Evolutionary conservation across 1,284 basidiomycete genomes (phyloP).

Genomic region (Moniliophthora roreri): DNA sequence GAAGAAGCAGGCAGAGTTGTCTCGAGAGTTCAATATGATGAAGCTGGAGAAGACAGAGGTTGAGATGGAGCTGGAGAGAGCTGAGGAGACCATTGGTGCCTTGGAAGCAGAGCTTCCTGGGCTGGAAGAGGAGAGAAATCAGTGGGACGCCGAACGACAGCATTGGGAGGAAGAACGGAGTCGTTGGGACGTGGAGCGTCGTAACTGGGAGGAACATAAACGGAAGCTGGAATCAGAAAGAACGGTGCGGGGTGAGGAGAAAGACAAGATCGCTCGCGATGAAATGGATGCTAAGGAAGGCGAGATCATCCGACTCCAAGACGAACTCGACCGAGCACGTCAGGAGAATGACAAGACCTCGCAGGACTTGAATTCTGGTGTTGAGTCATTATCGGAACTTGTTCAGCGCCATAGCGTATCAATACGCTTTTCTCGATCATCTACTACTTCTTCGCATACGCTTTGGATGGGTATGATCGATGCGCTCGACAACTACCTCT

Average conservation of each 20-base stretch:
- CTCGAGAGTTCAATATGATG: slow-evolving; percentile 58
- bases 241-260: slow-evolving; percentile 33
- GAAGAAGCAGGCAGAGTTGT: slow-evolving; percentile 59
- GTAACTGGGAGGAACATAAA: slow-evolving; percentile 24
- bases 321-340: slow-evolving; percentile 32
- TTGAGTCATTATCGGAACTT: slow-evolving; percentile 45
- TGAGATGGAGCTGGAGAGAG: slow-evolving; percentile 64
- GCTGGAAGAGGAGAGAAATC: slow-evolving; percentile 51
- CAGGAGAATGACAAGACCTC: too few relatives aligned
- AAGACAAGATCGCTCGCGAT: slow-evolving; percentile 27
- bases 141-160: slow-evolving; percentile 47
- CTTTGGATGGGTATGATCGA: neutral
- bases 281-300: slow-evolving; percentile 46
- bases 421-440: slow-evolving; percentile 50
- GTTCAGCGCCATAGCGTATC: slow-evolving; percentile 53
- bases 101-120: slow-evolving; percentile 62
- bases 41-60: slow-evolving; percentile 64
- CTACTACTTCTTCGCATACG: slow-evolving; percentile 29
- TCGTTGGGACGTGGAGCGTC: slow-evolving; percentile 39
- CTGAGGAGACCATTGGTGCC: slow-evolving; percentile 60
- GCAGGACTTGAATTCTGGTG: slow-evolving; percentile 51
- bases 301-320: slow-evolving; percentile 49
- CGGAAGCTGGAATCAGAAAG: neutral
- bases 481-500: slow-evolving; percentile 49
- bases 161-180: slow-evolving; percentile 60